Evolutionary conservation across 352 stramenopile species (phyloP), one percentile per base, ranked within the genome.

Genomic region (Pythium volutum): DNA sequence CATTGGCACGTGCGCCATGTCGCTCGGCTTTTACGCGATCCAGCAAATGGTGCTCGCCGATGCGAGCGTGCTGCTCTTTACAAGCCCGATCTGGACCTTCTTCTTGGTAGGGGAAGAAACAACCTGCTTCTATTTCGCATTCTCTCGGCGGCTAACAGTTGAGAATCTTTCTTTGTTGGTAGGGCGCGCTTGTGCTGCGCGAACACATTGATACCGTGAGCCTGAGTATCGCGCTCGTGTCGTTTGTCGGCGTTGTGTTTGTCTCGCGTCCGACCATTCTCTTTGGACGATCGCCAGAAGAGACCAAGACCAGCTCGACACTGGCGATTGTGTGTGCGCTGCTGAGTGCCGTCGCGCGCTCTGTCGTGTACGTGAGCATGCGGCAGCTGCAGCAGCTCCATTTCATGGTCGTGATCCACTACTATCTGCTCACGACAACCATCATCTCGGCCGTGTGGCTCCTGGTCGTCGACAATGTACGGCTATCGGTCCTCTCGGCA

Each of bases 21-120:
- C 68, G 6, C 47, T 90, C 16, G 58, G 65, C 15, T 76, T 88
- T 31, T 74, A 84, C 63, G 72, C 79, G 20, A 77, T 90, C 55
- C 65, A 79, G 36, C 69, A 81, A 36, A 71, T 89, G 64, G 70
- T 79, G 34, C 64, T 88, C 12, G 80, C 78, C 15, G 84, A 92
- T 51, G 83, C 79, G 10, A 86, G 71, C 16, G 73, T 79, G 29
- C 74, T 92, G 29, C 74, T 86, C 20, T 88, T 86, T 39, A 77
- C 73, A 34, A 89, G 77, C 38, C 83, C 83, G 12, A 59, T 92
- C 34, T 69, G 88, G 36, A 84, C 69, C 1, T 88, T 84, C 56
- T 71, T 78, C 26, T 61, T 89, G 67, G 80, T 88, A 15, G 7
- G 33, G 7, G 7, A 38, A 38, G 12, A 38, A 38, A 87, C 12